These are phyloP conservation scores for Rhizoctonia solani DNA, from an alignment of 1,284 basidiomycete species.

Conservation along the genomic window DNA sequence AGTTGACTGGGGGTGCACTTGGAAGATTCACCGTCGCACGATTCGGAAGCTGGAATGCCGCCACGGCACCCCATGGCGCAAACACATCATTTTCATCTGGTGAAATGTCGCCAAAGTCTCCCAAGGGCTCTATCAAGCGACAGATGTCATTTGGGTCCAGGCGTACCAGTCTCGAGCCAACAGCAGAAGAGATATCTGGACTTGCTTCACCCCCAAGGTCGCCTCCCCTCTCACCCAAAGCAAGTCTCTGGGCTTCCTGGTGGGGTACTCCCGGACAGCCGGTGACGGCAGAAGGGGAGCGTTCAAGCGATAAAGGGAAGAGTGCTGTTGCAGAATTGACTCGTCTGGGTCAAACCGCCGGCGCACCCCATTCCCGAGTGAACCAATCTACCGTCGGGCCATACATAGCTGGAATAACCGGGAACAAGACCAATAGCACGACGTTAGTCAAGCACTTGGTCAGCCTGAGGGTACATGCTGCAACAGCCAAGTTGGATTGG, in stretches of 20 bases:
- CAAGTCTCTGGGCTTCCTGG: slow-evolving; percentile 22
- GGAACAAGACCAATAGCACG: slow-evolving; percentile 54
- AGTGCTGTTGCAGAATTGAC: slow-evolving; percentile 44
- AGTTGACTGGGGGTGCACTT: slow-evolving; percentile 70
- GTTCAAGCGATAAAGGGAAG: slow-evolving; percentile 48
- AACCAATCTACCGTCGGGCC: background rate
- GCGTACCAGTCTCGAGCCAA: slow-evolving; percentile 4
- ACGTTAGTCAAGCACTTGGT: slow-evolving; percentile 79
- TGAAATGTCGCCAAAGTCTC: background rate
- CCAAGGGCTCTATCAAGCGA: background rate
- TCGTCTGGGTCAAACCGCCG: slow-evolving; percentile 7
- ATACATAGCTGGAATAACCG: slow-evolving; percentile 44
- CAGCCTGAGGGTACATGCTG: slow-evolving; percentile 82
- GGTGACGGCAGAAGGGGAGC: slow-evolving; percentile 45
- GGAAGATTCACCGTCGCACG: slow-evolving; percentile 73
- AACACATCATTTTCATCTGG: slow-evolving; percentile 5
- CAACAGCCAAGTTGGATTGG: slow-evolving; percentile 79
- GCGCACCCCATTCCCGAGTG: background rate
- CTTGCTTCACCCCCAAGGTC: no score
- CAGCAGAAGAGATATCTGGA: no score
- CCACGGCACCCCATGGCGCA: slow-evolving; percentile 34
- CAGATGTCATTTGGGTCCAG: background rate
- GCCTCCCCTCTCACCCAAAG: slow-evolving; percentile 42
- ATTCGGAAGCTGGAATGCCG: slow-evolving; percentile 55
- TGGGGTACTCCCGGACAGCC: slow-evolving; percentile 34